Percentiles rank a stretch among this genome's conserved stretches.
phyloP scores from a whole-genome alignment of 805 yeast genomes.

The Yarrowia hollandica region DNA sequence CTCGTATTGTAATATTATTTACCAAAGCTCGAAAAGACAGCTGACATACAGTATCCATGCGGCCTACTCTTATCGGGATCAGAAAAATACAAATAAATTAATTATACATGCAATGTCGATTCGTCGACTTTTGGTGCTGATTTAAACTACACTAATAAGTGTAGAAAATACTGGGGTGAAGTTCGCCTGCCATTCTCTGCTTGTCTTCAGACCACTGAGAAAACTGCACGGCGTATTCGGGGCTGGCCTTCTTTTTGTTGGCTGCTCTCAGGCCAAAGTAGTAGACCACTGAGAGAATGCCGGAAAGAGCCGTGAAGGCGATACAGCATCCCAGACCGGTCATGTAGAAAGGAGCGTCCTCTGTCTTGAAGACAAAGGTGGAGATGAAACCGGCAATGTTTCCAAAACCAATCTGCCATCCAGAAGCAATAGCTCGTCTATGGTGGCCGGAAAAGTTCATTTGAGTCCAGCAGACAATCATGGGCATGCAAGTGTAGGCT shows the following conservation, averaged over 20 bases:
- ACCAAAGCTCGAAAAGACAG: no score
- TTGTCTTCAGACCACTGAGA: conserved; percentile 30
- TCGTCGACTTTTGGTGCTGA: not conserved
- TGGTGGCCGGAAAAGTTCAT: conserved; percentile 64
- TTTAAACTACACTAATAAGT: conserved; percentile 34
- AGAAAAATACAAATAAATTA: conserved; percentile 3
- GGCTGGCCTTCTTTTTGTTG: conserved; percentile 35
- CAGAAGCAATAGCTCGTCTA: conserved; percentile 59
- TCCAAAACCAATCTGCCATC: conserved; percentile 68
- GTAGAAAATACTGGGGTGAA: conserved; percentile 40
- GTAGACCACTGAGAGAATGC: conserved; percentile 44
- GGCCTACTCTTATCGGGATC: no score
- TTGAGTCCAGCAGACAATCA: conserved; percentile 66
- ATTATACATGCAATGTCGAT: not conserved
- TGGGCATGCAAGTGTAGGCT: conserved; percentile 64
- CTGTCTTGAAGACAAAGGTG: conserved; percentile 54
- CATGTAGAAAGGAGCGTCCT: conserved; percentile 59
- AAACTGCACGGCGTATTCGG: conserved; percentile 30
- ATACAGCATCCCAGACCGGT: conserved; percentile 56
- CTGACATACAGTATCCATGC: no score
- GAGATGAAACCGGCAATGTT: conserved; percentile 72
- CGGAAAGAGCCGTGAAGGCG: conserved; percentile 50
- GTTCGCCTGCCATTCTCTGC: conserved; percentile 39
- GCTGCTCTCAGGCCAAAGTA: conserved; percentile 39
- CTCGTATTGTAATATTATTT: no score